Evolutionary conservation across 345 rosid species (phyloP), one percentile per base, ranked within the genome.

Genomic region (Xanthoceras sorbifolium): DNA sequence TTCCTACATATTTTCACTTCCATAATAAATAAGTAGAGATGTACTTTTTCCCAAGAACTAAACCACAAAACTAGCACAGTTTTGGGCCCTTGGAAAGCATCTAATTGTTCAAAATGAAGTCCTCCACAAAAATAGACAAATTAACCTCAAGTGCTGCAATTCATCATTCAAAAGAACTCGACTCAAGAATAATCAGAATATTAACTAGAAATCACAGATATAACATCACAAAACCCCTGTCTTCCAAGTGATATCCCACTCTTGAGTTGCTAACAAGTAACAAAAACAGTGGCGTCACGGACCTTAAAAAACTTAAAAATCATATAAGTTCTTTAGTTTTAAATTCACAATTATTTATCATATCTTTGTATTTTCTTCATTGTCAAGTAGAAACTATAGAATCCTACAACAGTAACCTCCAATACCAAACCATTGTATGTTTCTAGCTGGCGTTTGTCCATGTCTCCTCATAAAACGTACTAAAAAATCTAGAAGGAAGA

Each of bases 371-470:
- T 36, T 66, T 55, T 79, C 54, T 50, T 64, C 71, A 70, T 82
- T 59, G 81, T 80, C 80, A 76, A 48, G 23, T 63, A 61, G 76
- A 20, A 50, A 75, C 55, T 72, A 69, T 73, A 46, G 81, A 73
- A 83, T 84, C 79, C 67, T 62, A 60, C 32, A 61, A 69, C 79
- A 79, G 76, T 67, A 77, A 64, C 31, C 64, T 64, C 67, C 71
- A 50, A 73, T 50, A 73, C 17, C 26, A 68, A 74, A 36, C 71
- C 77, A 67, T 28, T 32, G 29, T 63, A 60, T 62, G 71, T 63
- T 68, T 69, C 61, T 61, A 32, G 15, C 57, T 67, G 69, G 52
- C 77, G 40, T 69, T 36, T 34, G 46, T 55, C 28, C 29, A 9
- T 48, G 69, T 42, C 71, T 66, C 52, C 65, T 59, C 48, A 52